Percentiles rank a stretch among this genome's conserved stretches.
These are phyloP conservation scores for Fraxinus americana DNA, from an alignment of 257 asterid genomes.

Conservation along the genomic window DNA sequence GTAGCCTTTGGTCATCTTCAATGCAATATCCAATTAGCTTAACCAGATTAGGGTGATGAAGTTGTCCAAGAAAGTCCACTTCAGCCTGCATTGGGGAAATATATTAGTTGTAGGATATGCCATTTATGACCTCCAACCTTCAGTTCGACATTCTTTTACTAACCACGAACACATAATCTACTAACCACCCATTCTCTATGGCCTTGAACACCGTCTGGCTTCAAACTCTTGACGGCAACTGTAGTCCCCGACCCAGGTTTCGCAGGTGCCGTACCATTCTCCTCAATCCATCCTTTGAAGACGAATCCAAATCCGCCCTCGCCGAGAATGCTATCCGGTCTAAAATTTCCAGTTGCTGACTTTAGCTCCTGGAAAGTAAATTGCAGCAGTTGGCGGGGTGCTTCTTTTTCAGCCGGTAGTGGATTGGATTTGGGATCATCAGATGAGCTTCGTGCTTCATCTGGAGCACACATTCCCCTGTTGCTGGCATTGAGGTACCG, in stretches of 20 bases:
- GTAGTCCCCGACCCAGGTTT: constrained; percentile 91
- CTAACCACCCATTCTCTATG: constrained; percentile 99
- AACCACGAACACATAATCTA: constrained; percentile 35
- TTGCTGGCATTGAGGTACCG: constrained; percentile 79
- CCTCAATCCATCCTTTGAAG: constrained; percentile 97
- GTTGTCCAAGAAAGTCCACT: constrained; percentile 92
- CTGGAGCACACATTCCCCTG: constrained; percentile 82
- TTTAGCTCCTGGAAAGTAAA: constrained; percentile 83
- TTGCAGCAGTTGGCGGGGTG: constrained; percentile 64
- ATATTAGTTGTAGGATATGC: constrained; percentile 18
- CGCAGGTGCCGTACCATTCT: constrained; percentile 90
- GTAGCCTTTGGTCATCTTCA: constrained; percentile 94
- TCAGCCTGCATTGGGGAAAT: constrained; percentile 74
- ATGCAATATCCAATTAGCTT: constrained; percentile 87
- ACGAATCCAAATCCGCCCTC: constrained; percentile 97
- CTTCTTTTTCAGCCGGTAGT: constrained; percentile 36
- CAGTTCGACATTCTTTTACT: constrained; percentile 29
- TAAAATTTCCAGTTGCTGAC: constrained; percentile 87
- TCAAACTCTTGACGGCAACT: constrained; percentile 94
- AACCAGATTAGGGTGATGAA: constrained; percentile 90
- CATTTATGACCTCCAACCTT: constrained; percentile 21
- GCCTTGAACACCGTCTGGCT: constrained; percentile 93
- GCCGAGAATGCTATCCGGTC: constrained; percentile 95
- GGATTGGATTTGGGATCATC: constrained; percentile 48
- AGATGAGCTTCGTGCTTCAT: constrained; percentile 57